Base-by-base conservation (phyloP, 352 stramenopile genomes). In the Phytophthora brassicae region DNA sequence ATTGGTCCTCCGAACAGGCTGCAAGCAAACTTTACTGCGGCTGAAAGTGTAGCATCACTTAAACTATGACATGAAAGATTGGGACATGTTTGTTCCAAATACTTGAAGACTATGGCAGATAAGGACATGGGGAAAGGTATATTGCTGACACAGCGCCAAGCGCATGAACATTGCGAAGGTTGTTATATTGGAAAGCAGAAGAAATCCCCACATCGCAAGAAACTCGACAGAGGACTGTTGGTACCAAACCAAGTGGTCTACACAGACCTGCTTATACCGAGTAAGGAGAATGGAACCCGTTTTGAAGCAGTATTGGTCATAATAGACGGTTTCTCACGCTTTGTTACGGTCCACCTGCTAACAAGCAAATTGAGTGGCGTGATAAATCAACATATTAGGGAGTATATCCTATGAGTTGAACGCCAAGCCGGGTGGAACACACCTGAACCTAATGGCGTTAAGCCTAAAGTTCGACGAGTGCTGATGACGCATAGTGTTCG, bases 101-200 rank as follows among this genome's bases (percentile, higher is more conserved):
- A 63, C 23, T 24, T 56, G 3, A 46, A 50, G 36, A 42, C 24
- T 16, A 56, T 63, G 55, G 35, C 42, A 1, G 55, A 56, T 28
- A 16, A 16, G 14, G 45, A 12, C 16, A 14, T 59, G 4, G 41
- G 51, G 26, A 35, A 42, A 6, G 57, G 41, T 22, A 57, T 57
- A 23, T 46, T 49, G 45, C 23, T 62, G 16, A 45, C 13, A 2
- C 50, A 54, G 29, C 29, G 39, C 9, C 35, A 38, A 17, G 6
- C 14, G 17, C 39, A 20, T 13, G 52, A 31, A 9, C 4, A 12
- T 14, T 52, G 52, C 24, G 52, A 51, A 19, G 52, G 39, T 1
- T 63, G 55, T 19, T 28, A 56, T 23, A 24, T 56, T 23, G 56
- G 36, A 6, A 63, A 63, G 24, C 33, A 63, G 23, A 54, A 41